Percentiles rank a stretch among this genome's conserved stretches.
Conservation (phyloP, 2,329 filamentous ascomycete genomes). For the Aspergillus quadricinctus region DNA sequence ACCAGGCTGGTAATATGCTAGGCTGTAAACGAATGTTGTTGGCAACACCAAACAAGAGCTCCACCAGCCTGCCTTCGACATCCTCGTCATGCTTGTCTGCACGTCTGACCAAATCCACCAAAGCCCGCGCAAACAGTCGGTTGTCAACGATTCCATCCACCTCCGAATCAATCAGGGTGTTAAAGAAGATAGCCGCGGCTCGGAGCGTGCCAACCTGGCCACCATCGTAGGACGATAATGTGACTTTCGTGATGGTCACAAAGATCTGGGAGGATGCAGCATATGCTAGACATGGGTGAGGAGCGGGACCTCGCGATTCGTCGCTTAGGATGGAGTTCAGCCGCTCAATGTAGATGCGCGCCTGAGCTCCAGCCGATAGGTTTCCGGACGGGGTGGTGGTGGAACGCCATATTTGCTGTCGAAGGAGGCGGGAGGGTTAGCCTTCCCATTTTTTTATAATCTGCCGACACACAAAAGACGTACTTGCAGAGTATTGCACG, state of each 20-base stretch:
- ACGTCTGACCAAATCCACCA: slow-evolving; percentile 80
- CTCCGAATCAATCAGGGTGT: slow-evolving; percentile 89
- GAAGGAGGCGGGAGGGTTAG: background rate
- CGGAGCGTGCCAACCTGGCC: slow-evolving; percentile 62
- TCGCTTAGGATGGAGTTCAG: slow-evolving; percentile 71
- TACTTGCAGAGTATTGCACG: slow-evolving; percentile 57
- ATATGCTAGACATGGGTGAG: slow-evolving; percentile 88
- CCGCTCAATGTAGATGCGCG: slow-evolving; percentile 52
- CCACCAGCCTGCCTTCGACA: slow-evolving; percentile 82
- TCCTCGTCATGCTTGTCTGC: slow-evolving; percentile 66
- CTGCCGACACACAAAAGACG: background rate
- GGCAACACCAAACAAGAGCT: slow-evolving; percentile 91
- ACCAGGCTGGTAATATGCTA: slow-evolving; percentile 85
- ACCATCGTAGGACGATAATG: slow-evolving; percentile 77
- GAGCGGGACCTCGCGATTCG: slow-evolving; percentile 80
- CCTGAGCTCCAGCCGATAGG: slow-evolving; percentile 46
- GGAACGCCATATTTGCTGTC: slow-evolving; percentile 58
- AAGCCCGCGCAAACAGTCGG: slow-evolving; percentile 73
- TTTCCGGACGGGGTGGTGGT: slow-evolving; percentile 49
- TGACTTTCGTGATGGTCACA: slow-evolving; percentile 82
- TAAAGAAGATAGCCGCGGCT: slow-evolving; percentile 81
- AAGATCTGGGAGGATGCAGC: slow-evolving; percentile 84
- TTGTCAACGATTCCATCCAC: slow-evolving; percentile 93
- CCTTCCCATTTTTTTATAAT: background rate
- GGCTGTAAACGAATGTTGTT: slow-evolving; percentile 93